These are phyloP conservation scores for Zizania latifolia DNA, from an alignment of 176 grass and related monocot genomes.

Conservation along the genomic window DNA sequence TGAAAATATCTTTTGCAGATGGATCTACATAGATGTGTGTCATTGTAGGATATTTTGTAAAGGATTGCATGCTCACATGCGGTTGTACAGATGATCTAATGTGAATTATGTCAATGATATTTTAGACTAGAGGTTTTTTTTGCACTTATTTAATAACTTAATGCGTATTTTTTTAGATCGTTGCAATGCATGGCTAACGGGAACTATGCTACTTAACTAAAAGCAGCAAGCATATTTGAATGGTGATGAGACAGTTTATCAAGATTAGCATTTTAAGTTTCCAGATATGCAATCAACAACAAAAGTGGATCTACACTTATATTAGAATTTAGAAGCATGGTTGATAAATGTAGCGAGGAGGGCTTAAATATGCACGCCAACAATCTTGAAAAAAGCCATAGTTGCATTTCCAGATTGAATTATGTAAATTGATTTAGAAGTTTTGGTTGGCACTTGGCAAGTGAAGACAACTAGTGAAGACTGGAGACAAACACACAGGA, in stretches of 20 bases:
- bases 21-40: background rate
- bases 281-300: conserved; percentile 1
- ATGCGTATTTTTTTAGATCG: too few species aligned
- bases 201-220: background rate
- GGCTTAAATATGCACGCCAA: background rate
- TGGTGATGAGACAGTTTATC: background rate
- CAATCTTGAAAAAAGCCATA: background rate
- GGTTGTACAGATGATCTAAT: background rate
- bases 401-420: background rate
- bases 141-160: background rate
- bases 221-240: background rate
- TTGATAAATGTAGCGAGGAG: background rate
- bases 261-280: conserved; percentile 2
- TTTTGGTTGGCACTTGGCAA: conserved; percentile 12
- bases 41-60: background rate
- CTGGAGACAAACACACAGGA: background rate
- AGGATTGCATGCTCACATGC: background rate
- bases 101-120: background rate
- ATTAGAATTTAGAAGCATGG: conserved; percentile 8
- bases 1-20: background rate
- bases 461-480: background rate
- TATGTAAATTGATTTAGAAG: background rate
- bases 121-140: background rate
- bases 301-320: background rate
- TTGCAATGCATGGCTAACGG: background rate